These are phyloP conservation scores for Claviceps cyperi DNA, from an alignment of 2,329 filamentous ascomycete genomes.

Conservation along the genomic window DNA sequence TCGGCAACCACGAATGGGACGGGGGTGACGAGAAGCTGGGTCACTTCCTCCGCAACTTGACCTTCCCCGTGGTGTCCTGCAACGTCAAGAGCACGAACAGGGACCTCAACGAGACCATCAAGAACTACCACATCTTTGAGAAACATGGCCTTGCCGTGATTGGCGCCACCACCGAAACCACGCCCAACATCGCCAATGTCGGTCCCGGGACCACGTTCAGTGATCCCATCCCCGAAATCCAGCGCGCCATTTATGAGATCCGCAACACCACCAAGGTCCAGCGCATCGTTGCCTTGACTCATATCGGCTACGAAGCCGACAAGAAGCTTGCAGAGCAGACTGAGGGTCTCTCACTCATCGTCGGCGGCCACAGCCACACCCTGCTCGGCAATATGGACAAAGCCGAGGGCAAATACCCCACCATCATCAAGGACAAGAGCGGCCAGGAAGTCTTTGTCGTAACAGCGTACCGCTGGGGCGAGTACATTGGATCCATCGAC, in stretches of 20 bases:
- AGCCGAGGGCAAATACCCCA: conserved; percentile 47
- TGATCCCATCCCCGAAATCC: conserved; percentile 42
- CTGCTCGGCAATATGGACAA: conserved; percentile 44
- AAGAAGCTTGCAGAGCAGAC: conserved; percentile 44
- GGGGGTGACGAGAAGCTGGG: conserved; percentile 48
- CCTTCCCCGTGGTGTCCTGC: conserved; percentile 48
- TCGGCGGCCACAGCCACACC: conserved; percentile 47
- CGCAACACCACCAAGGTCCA: conserved; percentile 45
- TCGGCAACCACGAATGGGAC: conserved; percentile 56
- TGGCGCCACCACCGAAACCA: conserved; percentile 32
- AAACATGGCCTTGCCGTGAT: conserved; percentile 47
- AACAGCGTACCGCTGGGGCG: conserved; percentile 53
- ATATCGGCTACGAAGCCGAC: conserved; percentile 53
- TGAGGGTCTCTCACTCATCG: conserved; percentile 51
- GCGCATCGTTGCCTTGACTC: conserved; percentile 50
- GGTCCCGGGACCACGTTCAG: conserved; percentile 43
- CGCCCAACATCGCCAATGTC: conserved; percentile 40
- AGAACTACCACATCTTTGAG: conserved; percentile 50
- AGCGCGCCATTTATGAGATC: conserved; percentile 47
- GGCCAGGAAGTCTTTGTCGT: conserved; percentile 56
- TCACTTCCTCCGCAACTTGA: conserved; percentile 46
- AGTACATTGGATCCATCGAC: conserved; percentile 54
- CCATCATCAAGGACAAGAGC: conserved; percentile 43
- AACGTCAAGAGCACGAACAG: conserved; percentile 48
- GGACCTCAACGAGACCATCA: conserved; percentile 46